phyloP scores from a whole-genome alignment of 805 yeast species.

The Candida maltosa region DNA sequence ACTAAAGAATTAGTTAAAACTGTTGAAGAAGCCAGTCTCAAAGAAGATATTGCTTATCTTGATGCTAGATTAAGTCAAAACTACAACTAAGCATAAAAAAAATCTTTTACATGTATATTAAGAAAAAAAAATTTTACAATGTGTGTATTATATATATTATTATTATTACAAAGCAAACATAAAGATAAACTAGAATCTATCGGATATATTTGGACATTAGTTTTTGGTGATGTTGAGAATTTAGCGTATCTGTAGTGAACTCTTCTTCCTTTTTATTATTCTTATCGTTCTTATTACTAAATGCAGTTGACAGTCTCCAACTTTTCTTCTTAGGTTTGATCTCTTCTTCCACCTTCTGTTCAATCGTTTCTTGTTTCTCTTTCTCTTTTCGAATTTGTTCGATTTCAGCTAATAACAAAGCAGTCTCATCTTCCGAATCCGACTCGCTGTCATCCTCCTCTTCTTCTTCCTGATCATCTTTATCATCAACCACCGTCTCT shows the following conservation, averaged over 20 bases:
- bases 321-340: slow-evolving; percentile 16
- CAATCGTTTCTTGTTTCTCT: slow-evolving; percentile 10
- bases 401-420: slow-evolving; percentile 15
- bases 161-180: too few species aligned
- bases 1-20: slow-evolving; percentile 94
- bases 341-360: slow-evolving; percentile 10
- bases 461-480: slow-evolving; percentile 3
- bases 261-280: background rate
- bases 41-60: slow-evolving; percentile 78
- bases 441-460: too few species aligned
- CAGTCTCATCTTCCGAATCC: slow-evolving; percentile 16
- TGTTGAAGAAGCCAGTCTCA: slow-evolving; percentile 89
- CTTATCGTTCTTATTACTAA: slow-evolving; percentile 14
- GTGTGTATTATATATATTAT: too few species aligned
- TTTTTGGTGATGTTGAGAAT: slow-evolving; percentile 4
- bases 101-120: slow-evolving; percentile 1
- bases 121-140: background rate
- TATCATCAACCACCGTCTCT: slow-evolving; percentile 2
- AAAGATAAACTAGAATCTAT: too few species aligned
- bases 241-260: slow-evolving; percentile 4
- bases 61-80: slow-evolving; percentile 56
- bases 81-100: background rate
- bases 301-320: slow-evolving; percentile 26
- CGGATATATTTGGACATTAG: slow-evolving; percentile 1
- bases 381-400: slow-evolving; percentile 15